phyloP scores from a whole-genome alignment of 176 grass and related monocot species.

The Aegilops tauschii region DNA sequence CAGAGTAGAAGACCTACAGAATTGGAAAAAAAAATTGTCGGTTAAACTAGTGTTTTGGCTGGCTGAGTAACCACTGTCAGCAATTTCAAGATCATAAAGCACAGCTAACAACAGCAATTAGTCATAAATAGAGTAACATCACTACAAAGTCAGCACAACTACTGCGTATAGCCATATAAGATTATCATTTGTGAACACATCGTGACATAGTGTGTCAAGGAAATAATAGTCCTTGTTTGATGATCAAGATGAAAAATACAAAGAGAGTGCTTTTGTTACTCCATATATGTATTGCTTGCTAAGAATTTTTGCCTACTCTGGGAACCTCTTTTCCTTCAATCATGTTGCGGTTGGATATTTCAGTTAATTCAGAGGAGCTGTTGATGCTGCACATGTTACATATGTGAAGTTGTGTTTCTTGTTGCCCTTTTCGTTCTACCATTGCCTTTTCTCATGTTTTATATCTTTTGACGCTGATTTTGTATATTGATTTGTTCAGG shows the following conservation, averaged over 20 bases:
- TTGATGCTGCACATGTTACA: neutral
- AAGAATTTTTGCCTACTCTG: neutral
- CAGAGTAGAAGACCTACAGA: constrained; percentile 71
- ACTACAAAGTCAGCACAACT: neutral
- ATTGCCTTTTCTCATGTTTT: neutral
- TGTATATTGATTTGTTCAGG: neutral
- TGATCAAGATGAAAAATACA: neutral
- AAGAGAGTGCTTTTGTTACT: neutral
- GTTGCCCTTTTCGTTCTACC: neutral
- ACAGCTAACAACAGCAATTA: neutral
- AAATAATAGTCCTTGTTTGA: neutral
- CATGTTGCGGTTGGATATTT: neutral
- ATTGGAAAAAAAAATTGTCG: neutral
- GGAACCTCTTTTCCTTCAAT: neutral
- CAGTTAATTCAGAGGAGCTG: neutral
- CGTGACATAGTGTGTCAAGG: neutral
- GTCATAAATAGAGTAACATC: neutral
- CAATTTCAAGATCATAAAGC: neutral
- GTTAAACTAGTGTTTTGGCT: neutral
- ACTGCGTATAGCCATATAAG: neutral
- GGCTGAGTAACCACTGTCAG: neutral
- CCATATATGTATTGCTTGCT: neutral
- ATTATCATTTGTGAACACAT: neutral
- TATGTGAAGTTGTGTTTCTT: neutral
- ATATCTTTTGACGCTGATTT: neutral